These are phyloP conservation scores for Rhinocladiella mackenziei DNA, from an alignment of 2,329 filamentous ascomycete genomes.

Conservation along the genomic window DNA sequence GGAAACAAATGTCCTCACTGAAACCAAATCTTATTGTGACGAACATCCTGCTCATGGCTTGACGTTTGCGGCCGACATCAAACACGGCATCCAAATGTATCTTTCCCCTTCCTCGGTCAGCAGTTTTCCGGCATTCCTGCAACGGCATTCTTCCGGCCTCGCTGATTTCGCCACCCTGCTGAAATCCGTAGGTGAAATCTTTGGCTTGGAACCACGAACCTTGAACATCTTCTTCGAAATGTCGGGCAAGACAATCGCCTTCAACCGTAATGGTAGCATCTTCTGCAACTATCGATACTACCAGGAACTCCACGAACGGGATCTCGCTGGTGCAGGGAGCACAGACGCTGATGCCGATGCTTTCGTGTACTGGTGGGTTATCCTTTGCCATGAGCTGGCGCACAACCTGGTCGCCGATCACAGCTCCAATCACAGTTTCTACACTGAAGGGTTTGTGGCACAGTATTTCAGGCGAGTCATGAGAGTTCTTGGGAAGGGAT, in stretches of 20 bases:
- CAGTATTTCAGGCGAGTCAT: constrained; percentile 28
- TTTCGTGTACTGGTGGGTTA: constrained; percentile 86
- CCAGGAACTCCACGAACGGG: constrained; percentile 65
- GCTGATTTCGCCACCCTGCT: constrained; percentile 67
- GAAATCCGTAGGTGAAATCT: constrained; percentile 66
- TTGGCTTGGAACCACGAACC: constrained; percentile 63
- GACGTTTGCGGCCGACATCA: constrained; percentile 63
- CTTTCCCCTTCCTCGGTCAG: constrained; percentile 53
- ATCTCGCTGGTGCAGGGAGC: constrained; percentile 38
- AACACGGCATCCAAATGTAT: constrained; percentile 70
- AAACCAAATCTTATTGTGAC: constrained; percentile 84
- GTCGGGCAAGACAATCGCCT: constrained; percentile 76
- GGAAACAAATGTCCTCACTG: constrained; percentile 67
- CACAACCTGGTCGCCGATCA: constrained; percentile 84
- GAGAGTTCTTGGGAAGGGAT: constrained; percentile 13
- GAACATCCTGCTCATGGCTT: constrained; percentile 70
- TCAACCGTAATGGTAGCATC: constrained; percentile 80
- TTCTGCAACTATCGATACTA: constrained; percentile 95
- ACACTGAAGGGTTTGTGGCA: constrained; percentile 50
- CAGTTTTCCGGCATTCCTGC: constrained; percentile 54
- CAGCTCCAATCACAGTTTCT: constrained; percentile 74
- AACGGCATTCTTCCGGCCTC: constrained; percentile 57
- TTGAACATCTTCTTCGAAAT: constrained; percentile 88
- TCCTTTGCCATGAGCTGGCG: constrained; percentile 90
- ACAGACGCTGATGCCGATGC: constrained; percentile 61